Base-by-base conservation (phyloP, 1,284 basidiomycete species). In the Cryptococcus floricola region DNA sequence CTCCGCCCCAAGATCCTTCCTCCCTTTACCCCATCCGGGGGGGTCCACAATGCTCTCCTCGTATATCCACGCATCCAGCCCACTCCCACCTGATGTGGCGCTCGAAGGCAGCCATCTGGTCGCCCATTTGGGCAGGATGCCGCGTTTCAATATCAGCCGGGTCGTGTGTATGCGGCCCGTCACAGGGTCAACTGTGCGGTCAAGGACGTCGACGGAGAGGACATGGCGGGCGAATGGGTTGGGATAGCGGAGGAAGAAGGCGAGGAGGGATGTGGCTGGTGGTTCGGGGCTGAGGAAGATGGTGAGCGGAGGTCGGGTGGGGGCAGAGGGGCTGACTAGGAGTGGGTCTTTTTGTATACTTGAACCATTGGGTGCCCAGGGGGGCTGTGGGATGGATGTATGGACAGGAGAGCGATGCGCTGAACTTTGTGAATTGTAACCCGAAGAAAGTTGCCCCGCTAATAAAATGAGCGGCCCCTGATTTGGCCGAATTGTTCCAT, bases 181-280 rank as follows among this genome's bases (percentile, higher is more conserved):
- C 1, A 80, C 77, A 18, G 86, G 80, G 10, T 88, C 86, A 60
- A 88, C 78, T 5, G 78, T 81, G 60, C 94, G 87, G 53, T 89
- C 88, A 59, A 98, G 83, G 60, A 97, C 92, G 80, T 98, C 95
- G 80, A 91, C 93, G 8, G 91, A 91, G 58, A 96, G 79, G 70
- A 98, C 89, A 76, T 98, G 95, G 12, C 90, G 83, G 6, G 95
- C 91, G 67, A 91, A 90, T 43, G 95, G 94, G 76, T 98, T 98
- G 4, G 96, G 95, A 75, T 98, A 98, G 62, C 96, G 88, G 60
- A 97, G 82, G 70, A 94, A 92, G 81, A 91, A 98, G 16, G 94
- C 94, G 62, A 94, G 82, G 39, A 91, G 86, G 54, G 95, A 89
- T 59, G 91, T 91, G 55, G 89, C 83, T 1, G 76, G 68, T 47